Percentiles rank a stretch among this genome's conserved stretches.
Evolutionary conservation across 768 basidiomycete genomes (phyloP).

Genomic region (Phylloporus sp.): DNA sequence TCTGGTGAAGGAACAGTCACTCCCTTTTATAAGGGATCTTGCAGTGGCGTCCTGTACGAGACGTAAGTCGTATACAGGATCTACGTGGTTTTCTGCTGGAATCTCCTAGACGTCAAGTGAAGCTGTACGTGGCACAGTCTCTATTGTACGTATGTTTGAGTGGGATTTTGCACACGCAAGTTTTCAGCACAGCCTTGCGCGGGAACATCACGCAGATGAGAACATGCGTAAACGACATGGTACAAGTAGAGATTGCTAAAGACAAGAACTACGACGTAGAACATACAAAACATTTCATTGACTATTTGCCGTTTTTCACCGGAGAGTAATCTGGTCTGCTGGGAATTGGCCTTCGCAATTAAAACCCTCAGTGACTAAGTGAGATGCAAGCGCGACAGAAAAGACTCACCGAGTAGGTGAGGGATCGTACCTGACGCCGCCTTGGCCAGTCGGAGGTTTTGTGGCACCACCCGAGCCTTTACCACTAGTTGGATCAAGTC

Average conservation of each 20-base stretch:
- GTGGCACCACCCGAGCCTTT: not conserved
- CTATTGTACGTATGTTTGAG: too few relatives aligned
- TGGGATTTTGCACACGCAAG: not conserved
- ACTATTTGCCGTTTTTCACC: not conserved
- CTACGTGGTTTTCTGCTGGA: not conserved
- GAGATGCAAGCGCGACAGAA: not conserved
- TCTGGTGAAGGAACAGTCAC: too few relatives aligned
- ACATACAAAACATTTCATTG: not conserved
- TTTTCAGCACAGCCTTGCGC: slow-evolving; percentile 1
- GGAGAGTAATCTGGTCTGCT: not conserved
- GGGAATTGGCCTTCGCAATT: not conserved
- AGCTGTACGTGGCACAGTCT: not conserved
- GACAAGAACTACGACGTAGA: not conserved
- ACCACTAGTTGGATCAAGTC: not conserved
- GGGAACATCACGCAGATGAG: not conserved
- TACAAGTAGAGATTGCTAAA: not conserved
- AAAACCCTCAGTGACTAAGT: not conserved
- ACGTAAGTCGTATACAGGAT: not conserved
- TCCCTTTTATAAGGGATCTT: too few relatives aligned
- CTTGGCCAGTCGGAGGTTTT: not conserved
- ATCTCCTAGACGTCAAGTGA: not conserved
- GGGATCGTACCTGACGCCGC: not conserved
- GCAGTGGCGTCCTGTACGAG: not conserved
- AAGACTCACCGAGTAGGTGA: not conserved
- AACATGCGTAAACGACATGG: not conserved